A percentile compares a stretch with the other conserved stretches of the same genome.
Evolutionary conservation across 441 rosid genomes (phyloP).

Genomic region (Rhodomyrtus psidioides): DNA sequence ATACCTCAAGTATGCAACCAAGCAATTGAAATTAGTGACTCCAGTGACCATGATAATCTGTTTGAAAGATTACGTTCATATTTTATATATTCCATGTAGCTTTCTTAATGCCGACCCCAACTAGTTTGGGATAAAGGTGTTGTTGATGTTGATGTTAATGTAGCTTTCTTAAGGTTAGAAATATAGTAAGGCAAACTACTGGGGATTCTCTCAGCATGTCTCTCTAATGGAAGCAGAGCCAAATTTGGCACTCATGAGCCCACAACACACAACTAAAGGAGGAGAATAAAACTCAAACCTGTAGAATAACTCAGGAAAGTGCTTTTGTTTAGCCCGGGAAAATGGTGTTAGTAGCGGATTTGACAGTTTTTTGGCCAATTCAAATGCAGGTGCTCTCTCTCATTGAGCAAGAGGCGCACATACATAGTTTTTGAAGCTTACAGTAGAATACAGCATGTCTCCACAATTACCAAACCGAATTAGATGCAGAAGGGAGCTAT

Average conservation of each 20-base stretch:
- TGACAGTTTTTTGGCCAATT: not conserved
- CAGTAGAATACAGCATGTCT: not conserved
- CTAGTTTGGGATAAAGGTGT: too few relatives aligned
- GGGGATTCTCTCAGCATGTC: not conserved
- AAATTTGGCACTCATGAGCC: not conserved
- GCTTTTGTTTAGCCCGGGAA: not conserved
- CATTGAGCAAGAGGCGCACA: not conserved
- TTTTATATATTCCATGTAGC: not conserved
- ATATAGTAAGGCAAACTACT: not conserved
- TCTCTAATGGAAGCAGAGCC: not conserved
- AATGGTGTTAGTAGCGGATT: not conserved
- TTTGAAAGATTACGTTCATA: not conserved
- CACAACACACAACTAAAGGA: not conserved
- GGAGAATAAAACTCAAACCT: not conserved
- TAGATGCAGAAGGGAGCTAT: not conserved
- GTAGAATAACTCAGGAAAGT: not conserved
- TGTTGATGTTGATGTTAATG: too few relatives aligned
- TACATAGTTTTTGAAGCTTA: not conserved
- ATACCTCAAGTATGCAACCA: not conserved
- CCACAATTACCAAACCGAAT: not conserved
- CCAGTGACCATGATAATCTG: not conserved
- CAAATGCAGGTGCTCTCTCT: not conserved
- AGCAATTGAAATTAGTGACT: not conserved
- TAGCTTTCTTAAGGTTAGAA: not conserved
- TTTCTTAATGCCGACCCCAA: too few relatives aligned